Conservation (phyloP, 192 early-diverging fungal genomes). For the Podochytrium sp. region DNA sequence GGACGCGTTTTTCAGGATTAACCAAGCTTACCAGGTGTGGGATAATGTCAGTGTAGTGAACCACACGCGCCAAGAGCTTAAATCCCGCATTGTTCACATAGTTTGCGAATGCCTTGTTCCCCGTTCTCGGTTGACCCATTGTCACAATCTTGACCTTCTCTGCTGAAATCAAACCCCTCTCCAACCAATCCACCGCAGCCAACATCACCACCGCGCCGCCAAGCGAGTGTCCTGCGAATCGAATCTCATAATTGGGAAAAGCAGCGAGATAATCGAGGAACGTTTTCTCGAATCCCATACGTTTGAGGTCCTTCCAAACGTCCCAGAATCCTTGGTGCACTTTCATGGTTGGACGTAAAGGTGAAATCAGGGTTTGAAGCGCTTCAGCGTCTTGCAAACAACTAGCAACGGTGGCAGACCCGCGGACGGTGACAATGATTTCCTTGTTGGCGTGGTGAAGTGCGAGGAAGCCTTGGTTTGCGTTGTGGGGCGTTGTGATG, state of each 20-base stretch:
- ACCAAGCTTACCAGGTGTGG: slow-evolving; percentile 7
- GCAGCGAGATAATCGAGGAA: background rate
- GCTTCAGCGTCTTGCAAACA: slow-evolving; percentile 17
- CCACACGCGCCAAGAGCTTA: slow-evolving; percentile 1
- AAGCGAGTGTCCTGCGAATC: slow-evolving; percentile 37
- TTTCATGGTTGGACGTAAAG: background rate
- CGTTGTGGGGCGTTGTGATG: too few species aligned
- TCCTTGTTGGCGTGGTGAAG: slow-evolving; percentile 22
- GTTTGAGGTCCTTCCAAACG: slow-evolving; percentile 6
- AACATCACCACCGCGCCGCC: slow-evolving; percentile 35
- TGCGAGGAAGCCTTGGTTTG: slow-evolving; percentile 33
- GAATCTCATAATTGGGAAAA: slow-evolving; percentile 16
- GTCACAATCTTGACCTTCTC: slow-evolving; percentile 29
- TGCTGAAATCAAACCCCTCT: slow-evolving; percentile 9
- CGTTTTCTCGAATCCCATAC: background rate
- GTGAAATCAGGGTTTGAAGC: background rate
- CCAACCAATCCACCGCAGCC: slow-evolving; percentile 33
- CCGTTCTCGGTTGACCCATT: slow-evolving; percentile 41
- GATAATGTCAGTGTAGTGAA: slow-evolving; percentile 32
- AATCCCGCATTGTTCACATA: slow-evolving; percentile 6
- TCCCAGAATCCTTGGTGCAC: slow-evolving; percentile 38
- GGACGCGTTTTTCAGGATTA: background rate
- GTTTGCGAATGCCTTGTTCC: slow-evolving; percentile 35
- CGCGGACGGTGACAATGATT: slow-evolving; percentile 39
- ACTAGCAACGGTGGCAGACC: slow-evolving; percentile 24